Evolutionary conservation across 805 yeast species (phyloP), one percentile per base, ranked within the genome.

Genomic region (Candida broadrunensis): DNA sequence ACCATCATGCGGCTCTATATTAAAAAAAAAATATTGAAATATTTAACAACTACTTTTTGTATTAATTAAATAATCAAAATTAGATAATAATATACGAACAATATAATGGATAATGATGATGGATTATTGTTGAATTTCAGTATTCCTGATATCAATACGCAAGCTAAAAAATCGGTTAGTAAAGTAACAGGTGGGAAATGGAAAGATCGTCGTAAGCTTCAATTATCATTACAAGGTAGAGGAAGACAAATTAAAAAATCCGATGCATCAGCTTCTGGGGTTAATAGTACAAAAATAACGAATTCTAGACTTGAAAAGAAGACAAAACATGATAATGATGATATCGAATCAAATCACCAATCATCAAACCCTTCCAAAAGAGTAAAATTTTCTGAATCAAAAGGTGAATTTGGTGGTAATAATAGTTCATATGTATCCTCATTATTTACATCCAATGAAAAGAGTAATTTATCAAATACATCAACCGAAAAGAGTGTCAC

Each of bases 341-440:
- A 11, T 9, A 13, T 13, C 12, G 29, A 26, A 26, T 26, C 14
- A 5, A 5, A 26, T 9, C 5, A 26, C 5, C 6, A 9, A 26
- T 8, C 34, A 12, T 6, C 6, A 4, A 34, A 49, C 9, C 57
- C 61, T 3, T 46, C 57, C 7, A 70, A 68, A 46, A 62, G 60
- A 45, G 61, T 61, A n/a, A 63, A 67, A 45, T 67, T 68, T 46
- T 48, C 68, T 3, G 82, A 77, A 54, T 61, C 73, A 7, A 65
- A 71, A 38, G 83, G 83, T 5, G 75, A 71, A 47, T 55, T 56
- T 38, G 81, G 80, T 5, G 83, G 83, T 3, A 72, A 68, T 43
- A 70, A 75, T 47, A 75, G 77, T 48, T 80, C 91, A 7, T 81
- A 82, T 51, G 88, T 91, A 2, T 87, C 97, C 0, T 91, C 97